Conservation (phyloP, 2,329 filamentous ascomycete genomes). For the Botrytis hyacinthi region DNA sequence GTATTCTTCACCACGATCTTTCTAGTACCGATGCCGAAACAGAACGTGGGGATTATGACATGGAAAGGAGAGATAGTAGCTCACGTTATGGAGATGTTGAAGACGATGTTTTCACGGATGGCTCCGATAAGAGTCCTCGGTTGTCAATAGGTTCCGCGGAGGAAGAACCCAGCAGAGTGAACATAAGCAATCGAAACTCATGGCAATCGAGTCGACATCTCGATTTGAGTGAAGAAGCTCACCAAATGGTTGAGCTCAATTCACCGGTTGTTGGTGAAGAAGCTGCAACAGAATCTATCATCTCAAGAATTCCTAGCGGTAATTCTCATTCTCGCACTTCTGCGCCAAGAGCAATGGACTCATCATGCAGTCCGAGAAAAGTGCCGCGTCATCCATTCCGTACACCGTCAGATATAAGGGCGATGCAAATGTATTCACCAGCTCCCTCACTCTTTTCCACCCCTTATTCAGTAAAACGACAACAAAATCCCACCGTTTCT, state of each 20-base stretch:
- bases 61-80: slow-evolving; percentile 33
- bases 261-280: slow-evolving; percentile 36
- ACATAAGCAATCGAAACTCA: slow-evolving; percentile 8
- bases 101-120: slow-evolving; percentile 39
- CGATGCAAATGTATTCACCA: slow-evolving; percentile 70
- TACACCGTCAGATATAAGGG: slow-evolving; percentile 66
- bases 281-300: slow-evolving; percentile 41
- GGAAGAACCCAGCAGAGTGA: slow-evolving; percentile 21
- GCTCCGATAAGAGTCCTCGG: slow-evolving; percentile 28
- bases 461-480: slow-evolving; percentile 52
- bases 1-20: slow-evolving; percentile 16
- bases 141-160: slow-evolving; percentile 36
- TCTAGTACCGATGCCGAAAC: slow-evolving; percentile 12
- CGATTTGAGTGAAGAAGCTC: slow-evolving; percentile 16
- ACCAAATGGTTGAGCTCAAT: slow-evolving; percentile 32
- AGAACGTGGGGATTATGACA: neutral
- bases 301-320: slow-evolving; percentile 45
- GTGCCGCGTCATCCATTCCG: slow-evolving; percentile 63
- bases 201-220: slow-evolving; percentile 11
- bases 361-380: slow-evolving; percentile 48
- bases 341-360: slow-evolving; percentile 38
- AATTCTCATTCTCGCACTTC: slow-evolving; percentile 31
- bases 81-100: slow-evolving; percentile 39
- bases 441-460: slow-evolving; percentile 56
- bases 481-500: slow-evolving; percentile 48